Percentiles rank a stretch among this genome's conserved stretches.
These are phyloP conservation scores for Kazachstania kunashirensis DNA, from an alignment of 805 yeast species.

Conservation along the genomic window DNA sequence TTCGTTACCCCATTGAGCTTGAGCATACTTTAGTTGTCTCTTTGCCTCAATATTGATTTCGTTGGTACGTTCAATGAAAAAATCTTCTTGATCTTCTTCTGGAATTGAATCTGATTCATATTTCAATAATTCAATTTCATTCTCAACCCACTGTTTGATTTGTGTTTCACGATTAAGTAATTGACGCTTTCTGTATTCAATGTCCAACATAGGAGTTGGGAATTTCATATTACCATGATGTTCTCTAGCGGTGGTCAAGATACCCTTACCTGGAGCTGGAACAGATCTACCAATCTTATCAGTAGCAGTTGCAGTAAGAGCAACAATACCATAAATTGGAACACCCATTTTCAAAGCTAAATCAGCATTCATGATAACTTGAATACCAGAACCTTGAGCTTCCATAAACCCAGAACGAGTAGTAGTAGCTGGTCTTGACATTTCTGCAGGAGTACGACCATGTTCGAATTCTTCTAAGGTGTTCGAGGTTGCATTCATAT, in stretches of 20 bases:
- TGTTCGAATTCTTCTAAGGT: constrained; percentile 78
- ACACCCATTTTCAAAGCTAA: constrained; percentile 97
- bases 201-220: constrained; percentile 72
- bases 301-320: constrained; percentile 90
- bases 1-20: constrained; percentile 90
- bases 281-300: constrained; percentile 98
- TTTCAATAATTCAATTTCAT: constrained; percentile 60
- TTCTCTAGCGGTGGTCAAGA: constrained; percentile 95
- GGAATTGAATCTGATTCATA: constrained; percentile 56
- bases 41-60: constrained; percentile 78
- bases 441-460: constrained; percentile 96
- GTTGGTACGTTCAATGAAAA: constrained; percentile 74
- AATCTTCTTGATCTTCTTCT: constrained; percentile 43
- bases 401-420: constrained; percentile 98
- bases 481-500: constrained; percentile 97
- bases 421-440: constrained; percentile 98
- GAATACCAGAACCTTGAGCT: constrained; percentile 98
- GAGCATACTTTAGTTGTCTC: constrained; percentile 79
- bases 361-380: constrained; percentile 90
- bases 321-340: constrained; percentile 93
- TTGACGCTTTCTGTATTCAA: constrained; percentile 90
- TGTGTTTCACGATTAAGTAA: constrained; percentile 68
- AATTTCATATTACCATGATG: constrained; percentile 70
- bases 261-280: constrained; percentile 99
- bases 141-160: constrained; percentile 75